Conservation (phyloP, 2,329 filamentous ascomycete species). For the Monilinia fructigena region DNA sequence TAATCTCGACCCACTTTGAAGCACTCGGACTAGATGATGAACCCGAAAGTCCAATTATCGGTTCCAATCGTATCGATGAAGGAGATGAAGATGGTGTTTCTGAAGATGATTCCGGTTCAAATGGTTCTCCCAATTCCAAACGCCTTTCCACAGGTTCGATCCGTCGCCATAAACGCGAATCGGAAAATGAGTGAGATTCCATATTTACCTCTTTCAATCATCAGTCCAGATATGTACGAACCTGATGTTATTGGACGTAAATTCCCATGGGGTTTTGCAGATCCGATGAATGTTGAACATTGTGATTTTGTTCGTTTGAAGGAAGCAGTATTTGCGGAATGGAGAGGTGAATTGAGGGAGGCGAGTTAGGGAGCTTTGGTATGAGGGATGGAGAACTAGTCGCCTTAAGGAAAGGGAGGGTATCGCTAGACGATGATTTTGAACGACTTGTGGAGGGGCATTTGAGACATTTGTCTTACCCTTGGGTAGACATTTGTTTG, state of each 20-base stretch:
- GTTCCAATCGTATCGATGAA: conserved; percentile 53
- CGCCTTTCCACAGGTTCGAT: conserved; percentile 39
- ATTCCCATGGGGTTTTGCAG: conserved; percentile 96
- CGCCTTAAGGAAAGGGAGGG: conserved; percentile 46
- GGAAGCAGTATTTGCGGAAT: conserved; percentile 89
- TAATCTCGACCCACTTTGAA: conserved; percentile 86
- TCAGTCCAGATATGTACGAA: conserved; percentile 91
- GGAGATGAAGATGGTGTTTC: conserved; percentile 49
- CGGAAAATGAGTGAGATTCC: conserved; percentile 54
- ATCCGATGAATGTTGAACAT: conserved; percentile 86
- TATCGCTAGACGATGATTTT: conserved; percentile 33
- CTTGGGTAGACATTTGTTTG: conserved; percentile 5
- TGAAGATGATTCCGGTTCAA: conserved; percentile 34
- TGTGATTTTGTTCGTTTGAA: conserved; percentile 92
- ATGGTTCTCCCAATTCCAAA: conserved; percentile 35
- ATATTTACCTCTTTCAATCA: conserved; percentile 84
- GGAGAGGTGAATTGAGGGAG: conserved; percentile 86
- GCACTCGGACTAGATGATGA: conserved; percentile 80
- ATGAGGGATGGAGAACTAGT: conserved; percentile 88
- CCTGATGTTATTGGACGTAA: conserved; percentile 75
- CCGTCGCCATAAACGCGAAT: conserved; percentile 43
- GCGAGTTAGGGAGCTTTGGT: conserved; percentile 88
- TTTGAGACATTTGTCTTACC: conserved; percentile 17
- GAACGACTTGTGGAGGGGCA: background rate
- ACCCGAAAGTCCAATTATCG: conserved; percentile 50